Base-by-base conservation (phyloP, 441 rosid species). In the Macaranga tanarius region DNA sequence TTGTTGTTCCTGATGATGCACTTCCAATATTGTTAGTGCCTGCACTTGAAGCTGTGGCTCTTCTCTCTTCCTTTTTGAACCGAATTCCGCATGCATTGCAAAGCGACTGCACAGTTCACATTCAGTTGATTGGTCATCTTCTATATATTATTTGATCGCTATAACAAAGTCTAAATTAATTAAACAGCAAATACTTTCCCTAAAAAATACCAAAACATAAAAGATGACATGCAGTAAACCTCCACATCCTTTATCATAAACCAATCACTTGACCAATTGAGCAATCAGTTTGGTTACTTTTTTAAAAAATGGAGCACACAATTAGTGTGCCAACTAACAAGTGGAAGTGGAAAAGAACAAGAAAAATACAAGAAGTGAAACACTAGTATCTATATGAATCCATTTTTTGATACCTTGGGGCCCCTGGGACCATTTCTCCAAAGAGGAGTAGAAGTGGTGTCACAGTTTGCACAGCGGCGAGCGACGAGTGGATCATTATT, bases 61-160 rank as follows among this genome's bases (percentile, higher is more conserved):
- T 87, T 72, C 95, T 86, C 85, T 95, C 97, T 81, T 95, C 99
- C 69, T 95, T 95, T 89, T 93, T 95, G 89, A 87, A 95, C 77
- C 99, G 90, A 82, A 95, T 95, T 70, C 99, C 99, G 70, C 99
- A 95, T 1, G 99, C 99, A 78, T 95, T 95, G 86, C 99, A 95
- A 5, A 95, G 88, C 0, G 99, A 93, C 99, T 95, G 86, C 73
- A 70, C 2, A 10, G 5, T 56, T 10, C 38, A 69, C 19, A 54
- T 48, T 48, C 20, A n/a, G 10, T n/a, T 56, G 20, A 34, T 7
- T 61, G 19, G 25, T n/a, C 38, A 34, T 34, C 38, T 34, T 34
- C 38, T 34, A 34, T 34, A 34, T 34, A 34, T 34, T 34, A 34
- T 34, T 34, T 34, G 38, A 3, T 34, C 38, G 6, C 6, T 34